Evolutionary conservation across 2,329 filamentous ascomycete genomes (phyloP), one percentile per base, ranked within the genome.

Genomic region (Neofusicoccum cordaticola): DNA sequence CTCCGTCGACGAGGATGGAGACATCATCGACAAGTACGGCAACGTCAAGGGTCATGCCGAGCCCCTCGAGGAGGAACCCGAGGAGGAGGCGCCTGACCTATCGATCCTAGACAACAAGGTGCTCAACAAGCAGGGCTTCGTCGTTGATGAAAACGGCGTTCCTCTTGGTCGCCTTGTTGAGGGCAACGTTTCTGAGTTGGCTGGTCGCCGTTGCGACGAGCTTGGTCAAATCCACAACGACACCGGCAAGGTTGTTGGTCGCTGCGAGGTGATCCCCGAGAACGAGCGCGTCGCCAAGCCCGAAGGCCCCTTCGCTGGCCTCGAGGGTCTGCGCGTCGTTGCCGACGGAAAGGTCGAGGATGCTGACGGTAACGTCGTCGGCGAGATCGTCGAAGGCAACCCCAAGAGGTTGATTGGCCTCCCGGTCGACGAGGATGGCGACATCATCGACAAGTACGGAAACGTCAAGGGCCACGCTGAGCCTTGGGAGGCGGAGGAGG

Each of bases 221-320:
- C 79, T 90, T 39, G 90, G 90, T 39, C 86, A 90, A 71, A 85
- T 92, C 68, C 86, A 88, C 79, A 89, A 88, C 72, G 89, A 92
- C 74, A 85, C 83, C 15, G 90, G 90, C 53, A 86, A 90, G 65
- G 81, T 91, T 51, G 84, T 92, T 65, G 89, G 89, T 66, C 84
- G 83, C 65, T 87, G 86, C 52, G 88, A 91, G 71, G 79, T 91
- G 31, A 86, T 92, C 44, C 82, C 88, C 22, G 86, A 89, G 71
- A 84, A 87, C 12, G 88, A 91, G 79, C 81, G 81, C 56, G 81
- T 81, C 68, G 73, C 75, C 66, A 83, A 81, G 73, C 80, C 80
- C 34, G 81, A 83, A 65, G 81, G 81, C 64, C 79, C 80, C 31
- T 83, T 83, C 68, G 81, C 81, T 65, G 81, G 81, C 67, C 78